Evolutionary conservation across 441 rosid genomes (phyloP), one percentile per base, ranked within the genome.

Genomic region (Pelargonium cotyledonis): DNA sequence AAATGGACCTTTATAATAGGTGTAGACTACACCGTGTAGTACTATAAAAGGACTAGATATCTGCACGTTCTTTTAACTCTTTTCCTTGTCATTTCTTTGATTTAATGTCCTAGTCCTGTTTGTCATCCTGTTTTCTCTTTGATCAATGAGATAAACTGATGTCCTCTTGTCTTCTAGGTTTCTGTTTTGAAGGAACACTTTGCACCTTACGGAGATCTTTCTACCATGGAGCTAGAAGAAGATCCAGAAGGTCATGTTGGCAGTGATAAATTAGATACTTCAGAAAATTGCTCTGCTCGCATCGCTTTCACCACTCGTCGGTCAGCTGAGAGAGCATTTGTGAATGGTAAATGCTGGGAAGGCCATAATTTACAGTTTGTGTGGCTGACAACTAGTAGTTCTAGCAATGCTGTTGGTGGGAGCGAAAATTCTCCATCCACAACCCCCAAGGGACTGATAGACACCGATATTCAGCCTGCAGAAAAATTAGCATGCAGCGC

Each of bases 311-410:
- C 80, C 72, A 81, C 84, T 49, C 95, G 92, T 5, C 79, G 63
- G 16, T 80, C 92, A 40, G 98, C 98, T 8, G 98, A 90, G 81
- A 88, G 74, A 76, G 99, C 99, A 63, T 90, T 89, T 77, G 63
- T 71, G 14, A 88, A 87, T 78, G 93, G 87, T 78, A 95, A 90
- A 80, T 79, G 81, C 77, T 95, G 98, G 98, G 81, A 84, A 79
- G 96, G 89, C 75, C 85, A 88, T 66, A 77, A 68, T 74, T 81
- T 95, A 84, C 86, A 82, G 82, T 82, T 92, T 60, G 63, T 51
- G 49, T 95, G 99, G 99, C 72, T 81, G 77, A 80, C 79, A 51
- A 75, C 85, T 60, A 68, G 80, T 46, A 75, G 75, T 67, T 75
- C 81, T 71, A 72, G 72, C 76, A 80, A 75, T 73, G 79, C 83